Evolutionary conservation across 768 basidiomycete species (phyloP), one percentile per base, ranked within the genome.

Genomic region (Naganishia vaughanmartiniae): DNA sequence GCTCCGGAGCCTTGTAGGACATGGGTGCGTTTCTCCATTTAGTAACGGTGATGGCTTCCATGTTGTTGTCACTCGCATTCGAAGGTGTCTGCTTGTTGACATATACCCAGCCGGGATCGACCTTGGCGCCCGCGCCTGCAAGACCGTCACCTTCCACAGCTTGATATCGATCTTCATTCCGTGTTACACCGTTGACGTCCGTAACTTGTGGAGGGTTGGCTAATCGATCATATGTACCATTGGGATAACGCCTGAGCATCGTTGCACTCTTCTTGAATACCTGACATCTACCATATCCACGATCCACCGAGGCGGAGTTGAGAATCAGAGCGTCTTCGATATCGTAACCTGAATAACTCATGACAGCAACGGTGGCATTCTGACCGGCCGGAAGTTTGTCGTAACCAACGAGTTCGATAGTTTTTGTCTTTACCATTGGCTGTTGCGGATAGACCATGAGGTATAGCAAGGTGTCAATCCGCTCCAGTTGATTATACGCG

Each of bases 261-360:
- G 95, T 93, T 14, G 89, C 87, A 75, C 96, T 93, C 83, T 99
- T 99, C 73, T 95, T 88, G 79, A 98, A 84, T 6, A 99, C 96
- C 83, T 99, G 96, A 82, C 95, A 98, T 70, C 96, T 85, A 56
- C 96, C 96, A 78, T 97, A 99, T 1, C 96, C 96, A 66, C 96
- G 89, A 83, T 99, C 96, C 70, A 98, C 84, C 81, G 92, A 93
- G 6, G 95, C 93, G 84, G 89, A 93, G 81, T 99, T 99, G 70
- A 95, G 84, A 76, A 99, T 98, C 67, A 98, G 84, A 2, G 96
- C 96, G 80, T 99, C 96, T 83, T 99, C 96, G 73, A 99, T 99
- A 85, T 99, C 96, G 80, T 98, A 99, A 30, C 96, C 96, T 6
- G 94, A 96, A 82, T 91, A 99, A 80, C 92, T 93, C 96, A 99